Conservation (phyloP, 139 green algal genomes). For the Chlamydomonas schloesseri region DNA sequence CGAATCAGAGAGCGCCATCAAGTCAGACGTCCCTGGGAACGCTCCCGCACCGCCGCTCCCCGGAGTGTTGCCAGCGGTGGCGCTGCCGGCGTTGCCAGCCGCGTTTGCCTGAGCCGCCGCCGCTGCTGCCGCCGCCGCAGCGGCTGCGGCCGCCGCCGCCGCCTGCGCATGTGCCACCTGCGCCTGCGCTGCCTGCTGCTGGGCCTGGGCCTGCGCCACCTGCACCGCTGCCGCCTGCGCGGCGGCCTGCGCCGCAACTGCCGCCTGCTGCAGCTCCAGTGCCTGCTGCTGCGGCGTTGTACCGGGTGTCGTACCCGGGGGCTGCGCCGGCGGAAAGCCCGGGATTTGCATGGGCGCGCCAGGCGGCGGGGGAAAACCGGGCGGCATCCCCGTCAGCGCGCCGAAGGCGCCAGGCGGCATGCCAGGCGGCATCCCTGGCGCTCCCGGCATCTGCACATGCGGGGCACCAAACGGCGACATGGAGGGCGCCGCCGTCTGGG, state of each 20-base stretch:
- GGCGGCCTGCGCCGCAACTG: too few relatives aligned
- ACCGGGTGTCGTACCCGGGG: too few relatives aligned
- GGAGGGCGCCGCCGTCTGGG: not conserved
- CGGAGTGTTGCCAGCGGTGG: too few relatives aligned
- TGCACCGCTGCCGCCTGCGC: not conserved
- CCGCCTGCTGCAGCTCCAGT: not conserved
- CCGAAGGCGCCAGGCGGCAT: not conserved
- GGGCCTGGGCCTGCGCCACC: not conserved
- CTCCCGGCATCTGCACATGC: too few relatives aligned
- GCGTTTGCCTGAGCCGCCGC: not conserved
- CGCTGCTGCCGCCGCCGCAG: not conserved
- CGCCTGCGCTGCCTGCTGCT: not conserved
- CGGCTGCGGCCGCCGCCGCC: not conserved
- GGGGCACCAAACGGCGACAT: not conserved
- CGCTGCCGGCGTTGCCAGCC: too few relatives aligned
- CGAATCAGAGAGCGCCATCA: constrained; percentile 5
- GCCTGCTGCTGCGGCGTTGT: not conserved
- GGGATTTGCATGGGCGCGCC: too few relatives aligned
- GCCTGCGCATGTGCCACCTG: too few relatives aligned
- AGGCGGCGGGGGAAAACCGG: too few relatives aligned
- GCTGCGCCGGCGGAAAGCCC: too few relatives aligned
- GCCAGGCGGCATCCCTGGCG: not conserved
- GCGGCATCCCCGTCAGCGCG: too few relatives aligned
- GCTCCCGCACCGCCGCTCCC: not conserved
- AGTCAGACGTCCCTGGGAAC: not conserved